Evolutionary conservation across 352 stramenopile genomes (phyloP).

Genomic region (Globisporangium paroecandrum): DNA sequence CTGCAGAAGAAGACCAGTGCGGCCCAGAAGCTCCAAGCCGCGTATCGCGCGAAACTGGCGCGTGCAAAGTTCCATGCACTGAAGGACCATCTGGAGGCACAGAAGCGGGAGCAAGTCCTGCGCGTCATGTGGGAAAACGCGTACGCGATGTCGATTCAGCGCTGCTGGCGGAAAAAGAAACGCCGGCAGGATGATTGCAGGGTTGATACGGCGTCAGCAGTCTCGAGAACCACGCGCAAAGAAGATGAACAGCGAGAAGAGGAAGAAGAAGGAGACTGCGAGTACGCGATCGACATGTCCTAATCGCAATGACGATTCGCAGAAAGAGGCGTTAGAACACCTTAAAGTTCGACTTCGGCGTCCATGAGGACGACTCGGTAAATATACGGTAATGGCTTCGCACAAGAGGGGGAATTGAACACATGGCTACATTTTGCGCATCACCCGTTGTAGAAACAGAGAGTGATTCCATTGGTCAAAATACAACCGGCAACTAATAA

Average conservation of each 20-base stretch:
- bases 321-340: background rate
- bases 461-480: too few species aligned
- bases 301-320: background rate
- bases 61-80: slow-evolving; percentile 53
- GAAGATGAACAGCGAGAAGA: background rate
- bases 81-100: slow-evolving; percentile 58
- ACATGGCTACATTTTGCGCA: too few species aligned
- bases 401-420: too few species aligned
- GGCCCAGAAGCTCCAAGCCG: slow-evolving; percentile 47
- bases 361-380: too few species aligned
- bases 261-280: background rate
- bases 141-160: slow-evolving; percentile 68
- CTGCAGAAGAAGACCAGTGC: slow-evolving; percentile 27
- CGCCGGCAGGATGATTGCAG: background rate
- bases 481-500: too few species aligned
- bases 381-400: too few species aligned
- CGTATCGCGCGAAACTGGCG: slow-evolving; percentile 58
- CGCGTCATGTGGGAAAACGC: slow-evolving; percentile 65
- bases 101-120: slow-evolving; percentile 45
- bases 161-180: slow-evolving; percentile 40
- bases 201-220: too few species aligned
- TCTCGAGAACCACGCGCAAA: background rate
- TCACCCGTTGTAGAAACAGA: too few species aligned
- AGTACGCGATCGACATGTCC: slow-evolving; percentile 8
- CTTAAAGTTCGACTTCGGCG: too few species aligned